Percentiles rank a stretch among this genome's conserved stretches.
Evolutionary conservation across 495 filamentous ascomycete species (phyloP).

Genomic region (Podospora pseudocomata): DNA sequence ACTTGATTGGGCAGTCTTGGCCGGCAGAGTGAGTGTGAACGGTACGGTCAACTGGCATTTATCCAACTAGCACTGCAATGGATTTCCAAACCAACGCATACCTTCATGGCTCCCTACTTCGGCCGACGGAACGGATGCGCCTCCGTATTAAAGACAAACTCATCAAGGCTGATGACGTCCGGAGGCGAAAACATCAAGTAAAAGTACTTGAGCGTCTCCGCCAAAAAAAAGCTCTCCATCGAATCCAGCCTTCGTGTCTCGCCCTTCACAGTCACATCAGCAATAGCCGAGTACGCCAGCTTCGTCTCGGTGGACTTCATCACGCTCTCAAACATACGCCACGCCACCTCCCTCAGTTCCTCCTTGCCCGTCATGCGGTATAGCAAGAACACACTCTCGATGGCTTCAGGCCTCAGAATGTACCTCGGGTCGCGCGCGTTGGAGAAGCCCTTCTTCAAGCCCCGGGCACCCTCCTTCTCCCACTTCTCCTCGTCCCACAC

Average conservation of each 20-base stretch:
- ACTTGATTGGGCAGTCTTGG: too few relatives aligned
- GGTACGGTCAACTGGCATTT: too few relatives aligned
- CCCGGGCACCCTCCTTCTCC: conserved; percentile 17
- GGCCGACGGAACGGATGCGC: conserved; percentile 64
- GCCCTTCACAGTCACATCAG: conserved; percentile 42
- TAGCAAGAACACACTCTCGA: conserved; percentile 71
- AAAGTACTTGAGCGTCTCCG: conserved; percentile 56
- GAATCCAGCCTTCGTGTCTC: conserved; percentile 42
- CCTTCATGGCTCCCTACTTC: not conserved
- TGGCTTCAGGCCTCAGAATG: conserved; percentile 59
- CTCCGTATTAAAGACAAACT: conserved; percentile 84
- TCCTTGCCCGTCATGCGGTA: conserved; percentile 70
- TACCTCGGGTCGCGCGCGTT: conserved; percentile 34
- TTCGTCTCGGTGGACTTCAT: conserved; percentile 57
- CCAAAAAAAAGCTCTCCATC: conserved; percentile 54
- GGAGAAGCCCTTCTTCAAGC: conserved; percentile 56
- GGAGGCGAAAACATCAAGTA: conserved; percentile 79
- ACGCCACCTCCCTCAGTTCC: conserved; percentile 62
- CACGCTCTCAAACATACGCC: conserved; percentile 71
- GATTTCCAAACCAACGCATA: too few relatives aligned
- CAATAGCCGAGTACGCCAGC: conserved; percentile 55
- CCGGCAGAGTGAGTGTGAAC: too few relatives aligned
- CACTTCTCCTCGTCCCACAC: conserved; percentile 31
- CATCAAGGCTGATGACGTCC: conserved; percentile 64
- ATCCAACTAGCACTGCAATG: too few relatives aligned